These are phyloP conservation scores for Davidsoniella virescens DNA, from an alignment of 2,329 filamentous ascomycete species.

Conservation along the genomic window DNA sequence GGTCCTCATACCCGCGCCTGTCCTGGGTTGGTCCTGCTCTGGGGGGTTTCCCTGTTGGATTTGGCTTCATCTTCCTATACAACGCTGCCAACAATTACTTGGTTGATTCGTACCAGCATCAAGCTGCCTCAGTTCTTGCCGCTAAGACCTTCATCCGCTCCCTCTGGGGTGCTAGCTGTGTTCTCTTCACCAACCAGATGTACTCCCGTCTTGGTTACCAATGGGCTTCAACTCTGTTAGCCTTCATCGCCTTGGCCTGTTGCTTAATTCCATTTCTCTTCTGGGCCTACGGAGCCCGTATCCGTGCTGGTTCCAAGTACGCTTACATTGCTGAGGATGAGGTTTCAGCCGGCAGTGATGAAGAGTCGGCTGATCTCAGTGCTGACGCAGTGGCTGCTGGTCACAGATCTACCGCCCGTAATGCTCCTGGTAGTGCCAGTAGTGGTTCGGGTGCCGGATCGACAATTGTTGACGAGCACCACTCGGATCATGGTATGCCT, in stretches of 20 bases:
- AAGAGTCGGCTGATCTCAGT: conserved; percentile 2
- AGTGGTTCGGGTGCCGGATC: conserved; percentile 7
- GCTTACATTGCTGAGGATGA: conserved; percentile 50
- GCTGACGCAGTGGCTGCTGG: not conserved
- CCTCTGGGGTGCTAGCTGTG: conserved; percentile 63
- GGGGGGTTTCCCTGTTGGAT: conserved; percentile 56
- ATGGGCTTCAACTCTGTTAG: conserved; percentile 60
- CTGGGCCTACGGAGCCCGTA: conserved; percentile 57
- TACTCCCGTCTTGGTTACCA: conserved; percentile 54
- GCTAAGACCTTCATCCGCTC: conserved; percentile 67
- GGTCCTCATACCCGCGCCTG: conserved; percentile 46
- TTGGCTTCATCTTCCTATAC: conserved; percentile 73
- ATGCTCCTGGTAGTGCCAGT: conserved; percentile 1
- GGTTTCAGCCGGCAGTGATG: conserved; percentile 1
- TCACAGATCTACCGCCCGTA: not conserved
- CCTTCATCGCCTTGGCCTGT: conserved; percentile 59
- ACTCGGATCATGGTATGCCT: not conserved
- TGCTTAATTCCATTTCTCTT: conserved; percentile 74
- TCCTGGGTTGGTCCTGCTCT: conserved; percentile 58
- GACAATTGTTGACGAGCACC: conserved; percentile 9
- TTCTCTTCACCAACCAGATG: conserved; percentile 74
- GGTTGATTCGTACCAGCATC: conserved; percentile 46
- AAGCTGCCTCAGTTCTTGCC: conserved; percentile 65
- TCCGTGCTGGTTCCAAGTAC: conserved; percentile 53
- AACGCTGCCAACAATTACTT: conserved; percentile 65